Conservation (phyloP, 2,329 filamentous ascomycete species). For the Ceratocystis colombiana region DNA sequence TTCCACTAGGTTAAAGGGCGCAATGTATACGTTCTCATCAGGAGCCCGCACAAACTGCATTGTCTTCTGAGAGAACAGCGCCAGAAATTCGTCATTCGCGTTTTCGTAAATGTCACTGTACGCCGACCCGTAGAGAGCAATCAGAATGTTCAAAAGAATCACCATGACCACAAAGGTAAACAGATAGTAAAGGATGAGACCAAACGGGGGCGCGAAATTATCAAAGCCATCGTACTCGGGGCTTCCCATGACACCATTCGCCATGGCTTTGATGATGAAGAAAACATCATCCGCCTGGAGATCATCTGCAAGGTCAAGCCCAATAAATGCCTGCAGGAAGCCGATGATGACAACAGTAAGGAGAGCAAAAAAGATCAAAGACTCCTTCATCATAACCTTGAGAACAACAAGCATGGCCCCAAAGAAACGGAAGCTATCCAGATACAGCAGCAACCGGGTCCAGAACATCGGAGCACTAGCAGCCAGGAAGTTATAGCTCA, state of each 20-base stretch:
- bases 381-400: slow-evolving; percentile 90
- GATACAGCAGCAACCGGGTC: slow-evolving; percentile 80
- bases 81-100: slow-evolving; percentile 89
- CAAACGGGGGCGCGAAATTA: slow-evolving; percentile 82
- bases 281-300: slow-evolving; percentile 56
- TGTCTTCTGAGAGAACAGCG: slow-evolving; percentile 84
- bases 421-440: slow-evolving; percentile 91
- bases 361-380: slow-evolving; percentile 90
- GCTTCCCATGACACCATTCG: slow-evolving; percentile 81
- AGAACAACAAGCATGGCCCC: slow-evolving; percentile 96
- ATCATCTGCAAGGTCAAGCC: slow-evolving; percentile 73
- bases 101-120: slow-evolving; percentile 93
- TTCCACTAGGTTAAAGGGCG: slow-evolving; percentile 89
- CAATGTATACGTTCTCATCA: slow-evolving; percentile 96
- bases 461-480: slow-evolving; percentile 96
- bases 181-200: slow-evolving; percentile 89
- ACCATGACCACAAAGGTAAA: slow-evolving; percentile 97
- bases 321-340: slow-evolving; percentile 90
- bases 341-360: slow-evolving; percentile 72
- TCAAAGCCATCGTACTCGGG: slow-evolving; percentile 87
- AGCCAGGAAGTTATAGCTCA: slow-evolving; percentile 90
- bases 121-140: slow-evolving; percentile 91
- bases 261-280: slow-evolving; percentile 73
- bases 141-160: slow-evolving; percentile 85
- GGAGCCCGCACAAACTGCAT: slow-evolving; percentile 95